A percentile compares a stretch with the other conserved stretches of the same genome.
These are phyloP conservation scores for Heterobasidion parviporum DNA, from an alignment of 1,284 basidiomycete genomes.

Conservation along the genomic window DNA sequence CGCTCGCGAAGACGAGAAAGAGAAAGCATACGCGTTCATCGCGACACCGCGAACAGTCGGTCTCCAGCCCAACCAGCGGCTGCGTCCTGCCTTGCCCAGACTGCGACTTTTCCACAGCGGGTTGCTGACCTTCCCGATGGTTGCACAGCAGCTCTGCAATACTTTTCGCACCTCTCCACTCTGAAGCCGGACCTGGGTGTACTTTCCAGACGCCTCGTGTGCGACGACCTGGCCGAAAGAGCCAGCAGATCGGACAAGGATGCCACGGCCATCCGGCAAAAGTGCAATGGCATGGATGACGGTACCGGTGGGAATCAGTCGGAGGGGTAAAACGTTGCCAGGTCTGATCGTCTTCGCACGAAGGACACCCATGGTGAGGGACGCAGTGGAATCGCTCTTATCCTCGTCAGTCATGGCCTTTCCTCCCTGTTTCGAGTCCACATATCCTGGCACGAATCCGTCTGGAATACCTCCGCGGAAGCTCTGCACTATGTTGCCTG, in stretches of 20 bases:
- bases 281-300: conserved; percentile 85
- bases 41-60: conserved; percentile 94
- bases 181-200: conserved; percentile 82
- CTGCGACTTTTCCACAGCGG: conserved; percentile 80
- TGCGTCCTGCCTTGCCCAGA: conserved; percentile 89
- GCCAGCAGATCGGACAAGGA: conserved; percentile 87
- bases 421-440: conserved; percentile 35
- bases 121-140: conserved; percentile 91
- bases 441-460: conserved; percentile 64
- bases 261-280: conserved; percentile 67
- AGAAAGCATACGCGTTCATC: conserved; percentile 81
- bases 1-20: neutral
- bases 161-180: conserved; percentile 91
- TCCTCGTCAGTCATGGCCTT: conserved; percentile 34
- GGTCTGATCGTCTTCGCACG: conserved; percentile 82
- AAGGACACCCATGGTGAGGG: conserved; percentile 80
- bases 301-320: conserved; percentile 88
- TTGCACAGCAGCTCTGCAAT: conserved; percentile 78
- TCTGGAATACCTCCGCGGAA: conserved; percentile 80
- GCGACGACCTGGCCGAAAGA: conserved; percentile 78
- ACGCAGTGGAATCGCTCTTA: conserved; percentile 28
- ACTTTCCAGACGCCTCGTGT: conserved; percentile 61
- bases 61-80: conserved; percentile 81
- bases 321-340: conserved; percentile 90
- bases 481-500: conserved; percentile 84